These are phyloP conservation scores for Ilex aquifolium DNA, from an alignment of 257 asterid species.

Conservation along the genomic window DNA sequence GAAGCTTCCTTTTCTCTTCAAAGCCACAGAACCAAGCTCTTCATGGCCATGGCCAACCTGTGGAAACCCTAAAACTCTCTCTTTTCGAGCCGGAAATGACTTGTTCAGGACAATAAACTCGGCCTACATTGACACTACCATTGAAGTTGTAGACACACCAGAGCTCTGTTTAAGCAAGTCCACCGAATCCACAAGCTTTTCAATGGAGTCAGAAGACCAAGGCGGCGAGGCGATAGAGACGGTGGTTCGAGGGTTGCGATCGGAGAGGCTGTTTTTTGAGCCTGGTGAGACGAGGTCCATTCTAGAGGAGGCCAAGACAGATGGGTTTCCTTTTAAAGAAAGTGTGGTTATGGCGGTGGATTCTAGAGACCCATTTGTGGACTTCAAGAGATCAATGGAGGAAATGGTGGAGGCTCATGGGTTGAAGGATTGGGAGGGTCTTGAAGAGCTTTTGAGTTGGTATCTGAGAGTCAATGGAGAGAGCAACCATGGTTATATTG, in stretches of 20 bases:
- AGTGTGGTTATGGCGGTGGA: conserved; percentile 29
- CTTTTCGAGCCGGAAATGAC: conserved; percentile 35
- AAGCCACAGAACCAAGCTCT: conserved; percentile 28
- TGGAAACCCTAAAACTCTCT: conserved; percentile 47
- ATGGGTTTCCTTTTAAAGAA: conserved; percentile 9
- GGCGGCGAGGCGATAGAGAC: conserved; percentile 19
- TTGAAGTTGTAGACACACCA: background rate
- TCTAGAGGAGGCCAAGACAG: conserved; percentile 29
- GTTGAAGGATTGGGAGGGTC: conserved; percentile 31
- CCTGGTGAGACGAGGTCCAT: conserved; percentile 62
- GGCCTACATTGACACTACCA: conserved; percentile 14
- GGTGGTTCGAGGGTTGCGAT: conserved; percentile 40
- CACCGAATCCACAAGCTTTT: conserved; percentile 13
- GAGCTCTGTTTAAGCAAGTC: conserved; percentile 10
- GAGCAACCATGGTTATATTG: conserved; percentile 39
- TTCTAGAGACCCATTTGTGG: conserved; percentile 36
- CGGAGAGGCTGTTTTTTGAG: conserved; percentile 70
- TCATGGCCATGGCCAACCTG: conserved; percentile 58
- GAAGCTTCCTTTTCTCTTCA: conserved; percentile 56
- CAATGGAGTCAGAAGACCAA: conserved; percentile 2
- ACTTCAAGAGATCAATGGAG: conserved; percentile 54
- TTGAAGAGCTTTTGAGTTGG: conserved; percentile 42
- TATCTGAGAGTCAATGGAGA: conserved; percentile 41
- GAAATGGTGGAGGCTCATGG: conserved; percentile 54
- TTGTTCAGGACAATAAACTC: conserved; percentile 32